Conservation (phyloP, 2,329 filamentous ascomycete genomes). For the Cladosporium cucumerinum region DNA sequence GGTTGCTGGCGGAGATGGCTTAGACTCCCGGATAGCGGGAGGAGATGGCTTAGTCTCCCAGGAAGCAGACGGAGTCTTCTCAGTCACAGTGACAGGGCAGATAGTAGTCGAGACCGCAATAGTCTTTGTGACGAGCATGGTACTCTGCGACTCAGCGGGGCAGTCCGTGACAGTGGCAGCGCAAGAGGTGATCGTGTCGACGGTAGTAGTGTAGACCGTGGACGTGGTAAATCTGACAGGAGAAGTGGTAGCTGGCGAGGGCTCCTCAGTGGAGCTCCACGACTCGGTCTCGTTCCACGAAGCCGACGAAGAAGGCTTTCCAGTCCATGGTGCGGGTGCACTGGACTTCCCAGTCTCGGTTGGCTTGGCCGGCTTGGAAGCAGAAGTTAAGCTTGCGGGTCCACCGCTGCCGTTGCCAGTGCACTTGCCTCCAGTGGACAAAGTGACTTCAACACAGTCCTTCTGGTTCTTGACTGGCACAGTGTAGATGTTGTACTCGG, state of each 20-base stretch:
- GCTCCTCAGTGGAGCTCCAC: neutral
- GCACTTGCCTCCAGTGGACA: conserved; percentile 25
- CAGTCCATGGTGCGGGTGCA: neutral
- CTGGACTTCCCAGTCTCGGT: neutral
- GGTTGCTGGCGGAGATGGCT: neutral
- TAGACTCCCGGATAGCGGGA: neutral
- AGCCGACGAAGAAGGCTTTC: neutral
- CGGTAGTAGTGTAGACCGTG: conserved; percentile 22
- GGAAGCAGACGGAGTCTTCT: neutral
- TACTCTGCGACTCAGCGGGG: conserved; percentile 26
- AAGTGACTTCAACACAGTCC: conserved; percentile 21
- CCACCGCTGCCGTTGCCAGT: conserved; percentile 3
- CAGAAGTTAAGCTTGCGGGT: conserved; percentile 1
- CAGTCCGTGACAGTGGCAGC: conserved; percentile 36
- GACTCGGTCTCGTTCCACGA: neutral
- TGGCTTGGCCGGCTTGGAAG: neutral
- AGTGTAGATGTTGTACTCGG: conserved; percentile 36
- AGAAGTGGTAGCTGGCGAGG: conserved; percentile 5
- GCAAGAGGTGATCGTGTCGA: conserved; percentile 39
- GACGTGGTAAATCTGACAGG: conserved; percentile 14
- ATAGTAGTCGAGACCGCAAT: conserved; percentile 40
- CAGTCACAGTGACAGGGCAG: conserved; percentile 30
- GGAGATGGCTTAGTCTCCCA: neutral
- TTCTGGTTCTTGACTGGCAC: conserved; percentile 20
- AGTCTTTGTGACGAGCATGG: conserved; percentile 31